Evolutionary conservation across 306 rosid species (phyloP).

Genomic region (Inga oerstediana): DNA sequence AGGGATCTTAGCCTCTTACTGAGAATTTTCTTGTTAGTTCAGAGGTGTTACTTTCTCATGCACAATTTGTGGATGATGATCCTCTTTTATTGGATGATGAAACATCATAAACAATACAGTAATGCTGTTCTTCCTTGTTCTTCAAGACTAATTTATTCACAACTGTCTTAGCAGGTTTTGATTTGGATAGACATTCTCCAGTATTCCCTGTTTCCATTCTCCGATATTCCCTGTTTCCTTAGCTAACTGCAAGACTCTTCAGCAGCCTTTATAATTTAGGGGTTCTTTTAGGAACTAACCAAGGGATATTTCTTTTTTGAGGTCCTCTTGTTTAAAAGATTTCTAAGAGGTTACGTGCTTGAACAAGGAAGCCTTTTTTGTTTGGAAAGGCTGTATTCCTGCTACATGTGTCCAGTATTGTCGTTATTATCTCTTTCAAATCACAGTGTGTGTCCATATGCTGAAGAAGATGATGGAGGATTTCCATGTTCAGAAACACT

Average conservation of each 20-base stretch:
- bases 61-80: background rate
- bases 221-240: background rate
- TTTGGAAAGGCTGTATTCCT: background rate
- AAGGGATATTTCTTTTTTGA: background rate
- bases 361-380: background rate
- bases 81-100: background rate
- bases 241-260: background rate
- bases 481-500: background rate
- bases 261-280: background rate
- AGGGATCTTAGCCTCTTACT: background rate
- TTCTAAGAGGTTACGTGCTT: background rate
- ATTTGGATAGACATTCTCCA: background rate
- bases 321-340: background rate
- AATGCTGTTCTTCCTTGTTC: background rate
- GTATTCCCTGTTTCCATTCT: background rate
- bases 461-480: background rate
- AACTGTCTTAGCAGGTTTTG: background rate
- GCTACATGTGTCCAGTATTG: background rate
- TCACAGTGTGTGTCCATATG: background rate
- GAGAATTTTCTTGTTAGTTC: background rate
- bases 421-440: background rate
- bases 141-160: background rate
- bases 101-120: background rate
- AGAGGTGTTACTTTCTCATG: background rate
- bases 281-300: background rate